A percentile compares a stretch with the other conserved stretches of the same genome.
Conservation (phyloP, 805 yeast species). For the Brettanomyces naardenensis region DNA sequence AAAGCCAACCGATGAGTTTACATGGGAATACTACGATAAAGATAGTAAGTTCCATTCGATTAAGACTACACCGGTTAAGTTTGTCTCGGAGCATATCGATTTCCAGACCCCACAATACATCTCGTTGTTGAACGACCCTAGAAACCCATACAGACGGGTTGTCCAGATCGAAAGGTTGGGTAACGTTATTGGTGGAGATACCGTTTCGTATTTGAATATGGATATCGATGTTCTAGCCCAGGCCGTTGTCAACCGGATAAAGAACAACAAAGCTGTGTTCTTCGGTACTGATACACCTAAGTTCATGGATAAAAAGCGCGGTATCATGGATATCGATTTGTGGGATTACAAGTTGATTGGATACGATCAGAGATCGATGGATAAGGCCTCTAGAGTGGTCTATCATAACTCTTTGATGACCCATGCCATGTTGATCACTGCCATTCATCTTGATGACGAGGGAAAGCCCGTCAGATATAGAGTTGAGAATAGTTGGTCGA, state of each 20-base stretch:
- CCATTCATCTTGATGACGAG: constrained; percentile 60
- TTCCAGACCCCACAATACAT: constrained; percentile 45
- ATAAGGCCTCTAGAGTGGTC: constrained; percentile 61
- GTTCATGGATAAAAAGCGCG: constrained; percentile 53
- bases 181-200: constrained; percentile 63
- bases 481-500: constrained; percentile 77
- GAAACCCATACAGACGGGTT: constrained; percentile 57
- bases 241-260: constrained; percentile 59
- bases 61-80: constrained; percentile 56
- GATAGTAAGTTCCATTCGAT: constrained; percentile 42
- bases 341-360: constrained; percentile 58
- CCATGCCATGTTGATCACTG: constrained; percentile 85
- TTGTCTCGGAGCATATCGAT: constrained; percentile 47
- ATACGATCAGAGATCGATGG: constrained; percentile 37
- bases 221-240: constrained; percentile 50
- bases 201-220: constrained; percentile 63
- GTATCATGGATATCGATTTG: constrained; percentile 64
- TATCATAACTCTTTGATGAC: constrained; percentile 76
- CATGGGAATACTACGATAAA: constrained; percentile 72
- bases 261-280: constrained; percentile 71
- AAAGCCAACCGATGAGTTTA: constrained; percentile 54
- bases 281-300: constrained; percentile 89
- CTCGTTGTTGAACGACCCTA: constrained; percentile 75
- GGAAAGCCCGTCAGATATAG: constrained; percentile 61
- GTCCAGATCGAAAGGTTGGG: constrained; percentile 69